Percentiles rank a stretch among this genome's conserved stretches.
These are phyloP conservation scores for Picea abies DNA, from an alignment of 83 land plant genomes.

Conservation along the genomic window DNA sequence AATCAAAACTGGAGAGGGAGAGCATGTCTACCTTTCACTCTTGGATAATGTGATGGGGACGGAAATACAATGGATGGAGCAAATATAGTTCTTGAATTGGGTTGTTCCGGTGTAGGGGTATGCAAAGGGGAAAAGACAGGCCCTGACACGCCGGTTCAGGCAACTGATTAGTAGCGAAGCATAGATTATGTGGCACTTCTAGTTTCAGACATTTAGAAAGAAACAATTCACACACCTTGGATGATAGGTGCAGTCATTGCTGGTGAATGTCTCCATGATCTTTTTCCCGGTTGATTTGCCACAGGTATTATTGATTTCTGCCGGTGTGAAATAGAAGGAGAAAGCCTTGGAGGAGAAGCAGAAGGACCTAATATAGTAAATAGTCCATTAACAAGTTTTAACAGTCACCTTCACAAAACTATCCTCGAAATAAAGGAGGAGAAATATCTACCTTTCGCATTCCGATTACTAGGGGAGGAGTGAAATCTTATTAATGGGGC, in stretches of 20 bases:
- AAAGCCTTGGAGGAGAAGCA: neutral
- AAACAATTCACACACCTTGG: conserved; percentile 2
- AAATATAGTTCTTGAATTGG: conserved; percentile 3
- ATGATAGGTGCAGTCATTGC: neutral
- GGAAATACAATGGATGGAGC: neutral
- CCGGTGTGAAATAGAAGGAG: neutral
- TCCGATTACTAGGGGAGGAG: neutral
- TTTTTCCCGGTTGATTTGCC: conserved; percentile 4
- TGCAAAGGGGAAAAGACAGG: neutral
- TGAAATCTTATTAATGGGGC: neutral
- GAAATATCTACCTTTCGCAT: neutral
- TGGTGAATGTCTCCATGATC: neutral
- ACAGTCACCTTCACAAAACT: neutral
- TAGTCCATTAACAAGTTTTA: neutral
- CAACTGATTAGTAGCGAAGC: neutral
- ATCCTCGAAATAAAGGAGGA: neutral
- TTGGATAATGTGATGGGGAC: conserved; percentile 8
- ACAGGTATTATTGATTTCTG: neutral
- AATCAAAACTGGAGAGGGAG: neutral
- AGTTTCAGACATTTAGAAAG: neutral
- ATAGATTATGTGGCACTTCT: neutral
- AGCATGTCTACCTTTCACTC: conserved; percentile 11
- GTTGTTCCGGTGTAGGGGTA: neutral
- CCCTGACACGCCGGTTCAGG: neutral
- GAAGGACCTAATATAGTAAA: neutral